Conservation (phyloP, 78 protist genomes). For the Dictyostelium firmibasis region DNA sequence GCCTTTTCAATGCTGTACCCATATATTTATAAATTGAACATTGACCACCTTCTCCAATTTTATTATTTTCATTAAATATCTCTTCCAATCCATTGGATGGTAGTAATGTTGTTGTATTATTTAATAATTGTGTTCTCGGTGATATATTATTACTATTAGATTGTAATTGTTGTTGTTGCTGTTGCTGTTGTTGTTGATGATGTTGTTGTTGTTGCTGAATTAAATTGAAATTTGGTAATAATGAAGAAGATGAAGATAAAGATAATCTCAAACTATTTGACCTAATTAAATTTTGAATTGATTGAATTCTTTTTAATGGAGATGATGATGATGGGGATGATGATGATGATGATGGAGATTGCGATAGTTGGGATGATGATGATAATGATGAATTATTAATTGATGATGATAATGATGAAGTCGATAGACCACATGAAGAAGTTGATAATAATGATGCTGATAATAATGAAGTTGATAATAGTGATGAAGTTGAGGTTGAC, state of each 20-base stretch:
- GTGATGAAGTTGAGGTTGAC: neutral
- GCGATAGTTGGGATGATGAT: neutral
- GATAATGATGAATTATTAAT: neutral
- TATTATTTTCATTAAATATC: neutral
- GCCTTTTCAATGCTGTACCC: neutral
- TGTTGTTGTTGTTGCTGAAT: neutral
- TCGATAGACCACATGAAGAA: neutral
- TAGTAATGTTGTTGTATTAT: neutral
- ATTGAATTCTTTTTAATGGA: neutral
- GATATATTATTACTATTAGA: neutral
- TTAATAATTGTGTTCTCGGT: neutral
- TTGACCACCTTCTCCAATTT: constrained; percentile 33
- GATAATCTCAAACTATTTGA: neutral
- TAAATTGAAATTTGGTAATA: neutral
- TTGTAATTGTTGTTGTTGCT: too few relatives aligned
- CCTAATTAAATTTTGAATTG: neutral
- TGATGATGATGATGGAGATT: neutral
- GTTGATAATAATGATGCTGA: neutral
- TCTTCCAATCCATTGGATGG: neutral
- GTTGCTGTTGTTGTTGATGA: neutral
- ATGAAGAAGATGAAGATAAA: neutral
- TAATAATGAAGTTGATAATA: neutral
- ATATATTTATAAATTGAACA: neutral
- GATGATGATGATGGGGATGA: neutral
- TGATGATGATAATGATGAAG: neutral